phyloP scores from a whole-genome alignment of 805 yeast genomes.

The Barnettozyma botsteinii region DNA sequence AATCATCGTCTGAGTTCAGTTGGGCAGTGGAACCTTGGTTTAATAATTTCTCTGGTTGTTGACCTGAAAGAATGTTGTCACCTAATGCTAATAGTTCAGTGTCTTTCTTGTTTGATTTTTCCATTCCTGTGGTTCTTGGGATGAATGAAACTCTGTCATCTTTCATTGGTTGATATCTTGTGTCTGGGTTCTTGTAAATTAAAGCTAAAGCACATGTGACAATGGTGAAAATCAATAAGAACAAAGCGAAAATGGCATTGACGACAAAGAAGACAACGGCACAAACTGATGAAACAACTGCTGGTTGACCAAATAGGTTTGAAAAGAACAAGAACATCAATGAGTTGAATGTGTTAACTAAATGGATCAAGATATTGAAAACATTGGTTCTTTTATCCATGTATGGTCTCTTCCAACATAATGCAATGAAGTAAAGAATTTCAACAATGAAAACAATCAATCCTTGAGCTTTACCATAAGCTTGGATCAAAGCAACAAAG shows the following conservation, averaged over 20 bases:
- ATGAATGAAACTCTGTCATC: slow-evolving; percentile 97
- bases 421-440: slow-evolving; percentile 54
- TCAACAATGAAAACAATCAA: slow-evolving; percentile 72
- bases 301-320: slow-evolving; percentile 75
- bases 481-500: slow-evolving; percentile 82
- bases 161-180: slow-evolving; percentile 91
- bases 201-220: slow-evolving; percentile 83
- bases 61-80: slow-evolving; percentile 26
- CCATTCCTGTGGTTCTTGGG: slow-evolving; percentile 41
- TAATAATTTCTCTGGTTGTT: slow-evolving; percentile 23
- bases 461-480: slow-evolving; percentile 76
- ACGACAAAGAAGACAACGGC: slow-evolving; percentile 85
- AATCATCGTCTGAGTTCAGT: slow-evolving; percentile 8
- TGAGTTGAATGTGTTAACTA: slow-evolving; percentile 76
- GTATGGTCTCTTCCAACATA: slow-evolving; percentile 77
- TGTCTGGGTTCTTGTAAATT: slow-evolving; percentile 86
- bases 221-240: slow-evolving; percentile 78
- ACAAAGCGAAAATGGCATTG: slow-evolving; percentile 83
- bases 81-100: slow-evolving; percentile 27
- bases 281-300: slow-evolving; percentile 84
- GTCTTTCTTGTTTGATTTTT: slow-evolving; percentile 23
- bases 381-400: slow-evolving; percentile 93
- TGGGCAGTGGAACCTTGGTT: slow-evolving; percentile 4
- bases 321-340: slow-evolving; percentile 87
- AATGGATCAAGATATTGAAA: slow-evolving; percentile 83